Conservation (phyloP, 768 basidiomycete genomes). For the Sarcodon sp. region DNA sequence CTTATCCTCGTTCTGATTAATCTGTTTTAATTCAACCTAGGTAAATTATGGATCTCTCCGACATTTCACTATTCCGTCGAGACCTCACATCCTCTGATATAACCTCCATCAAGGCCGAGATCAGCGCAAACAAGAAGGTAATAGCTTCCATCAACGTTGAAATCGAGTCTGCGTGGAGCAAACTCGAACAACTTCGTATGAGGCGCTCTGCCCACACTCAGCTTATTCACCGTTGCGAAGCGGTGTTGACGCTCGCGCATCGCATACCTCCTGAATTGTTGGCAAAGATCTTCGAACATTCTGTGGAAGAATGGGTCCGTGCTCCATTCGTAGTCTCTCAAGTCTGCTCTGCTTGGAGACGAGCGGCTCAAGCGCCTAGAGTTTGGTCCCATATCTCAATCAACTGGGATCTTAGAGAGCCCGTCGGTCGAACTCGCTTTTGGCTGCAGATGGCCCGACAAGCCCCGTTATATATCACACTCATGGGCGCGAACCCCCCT, state of each 20-base stretch:
- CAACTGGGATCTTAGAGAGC: conserved; percentile 29
- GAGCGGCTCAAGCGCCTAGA: conserved; percentile 33
- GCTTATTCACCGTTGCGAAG: conserved; percentile 29
- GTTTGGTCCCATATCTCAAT: conserved; percentile 49
- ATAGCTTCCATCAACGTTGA: conserved; percentile 28
- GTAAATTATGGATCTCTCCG: neutral
- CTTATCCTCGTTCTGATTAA: no score
- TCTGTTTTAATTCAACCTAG: neutral
- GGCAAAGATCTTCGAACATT: conserved; percentile 37
- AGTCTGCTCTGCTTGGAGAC: conserved; percentile 48
- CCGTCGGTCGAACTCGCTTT: conserved; percentile 27
- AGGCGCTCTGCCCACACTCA: conserved; percentile 27
- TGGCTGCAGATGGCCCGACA: conserved; percentile 37
- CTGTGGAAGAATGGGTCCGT: conserved; percentile 37
- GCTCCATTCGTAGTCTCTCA: conserved; percentile 44
- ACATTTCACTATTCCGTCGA: conserved; percentile 7
- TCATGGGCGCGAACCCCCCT: conserved; percentile 19
- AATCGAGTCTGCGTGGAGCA: conserved; percentile 25
- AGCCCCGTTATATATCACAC: conserved; percentile 29
- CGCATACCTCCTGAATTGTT: conserved; percentile 43
- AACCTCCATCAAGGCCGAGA: conserved; percentile 8
- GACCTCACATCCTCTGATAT: conserved; percentile 14
- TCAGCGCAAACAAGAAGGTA: conserved; percentile 23
- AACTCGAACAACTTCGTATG: conserved; percentile 28
- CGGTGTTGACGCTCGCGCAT: conserved; percentile 40